Base-by-base conservation (phyloP, 2,329 filamentous ascomycete species). In the Aspergillus fischeri region DNA sequence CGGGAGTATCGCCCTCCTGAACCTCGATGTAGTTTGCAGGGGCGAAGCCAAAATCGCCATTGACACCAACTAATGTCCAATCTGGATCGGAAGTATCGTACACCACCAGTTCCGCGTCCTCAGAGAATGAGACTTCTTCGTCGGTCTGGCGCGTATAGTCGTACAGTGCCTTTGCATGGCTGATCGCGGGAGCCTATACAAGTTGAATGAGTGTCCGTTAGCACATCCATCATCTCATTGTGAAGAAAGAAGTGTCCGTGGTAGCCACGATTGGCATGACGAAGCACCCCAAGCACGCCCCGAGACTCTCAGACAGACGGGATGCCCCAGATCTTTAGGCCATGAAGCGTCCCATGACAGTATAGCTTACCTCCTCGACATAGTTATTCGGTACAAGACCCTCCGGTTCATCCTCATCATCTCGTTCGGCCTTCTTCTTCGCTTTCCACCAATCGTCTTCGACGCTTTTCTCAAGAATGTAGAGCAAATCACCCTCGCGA, bases 91-190 rank as follows among this genome's bases (percentile, higher is more conserved):
- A 89, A 9, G 83, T 87, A 74, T 99, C 94, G 76, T 90, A 97
- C 50, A 99, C 90, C 59, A 89, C 81, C 51, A 99, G 82, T 48
- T 85, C 77, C 44, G 89, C 87, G 71, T 96, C 92, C 78, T 99
- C 94, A 51, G 90, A 84, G 72, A 99, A 97, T 25, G 93, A 97
- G 9, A 99, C 81, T 76, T 99, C 94, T 76, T 99, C 94, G 70
- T 99, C 94, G 25, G 94, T 99, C 78, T 99, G 94, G 67, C 93
- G 86, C 52, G 90, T 90, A 74, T 99, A 99, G 74, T 99, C 94
- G 79, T 93, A 99, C n/a, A 97, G 84, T n/a, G 94, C 91, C 73
- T 89, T 92, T 51, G 93, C 94, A 64, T 87, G 82, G 60, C 85
- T 80, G 60, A 84, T 75, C 25, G 89, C 84, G 67, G 82, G 78